Evolutionary conservation across 768 basidiomycete species (phyloP).

Genomic region (Rhizopogon vesiculosus): DNA sequence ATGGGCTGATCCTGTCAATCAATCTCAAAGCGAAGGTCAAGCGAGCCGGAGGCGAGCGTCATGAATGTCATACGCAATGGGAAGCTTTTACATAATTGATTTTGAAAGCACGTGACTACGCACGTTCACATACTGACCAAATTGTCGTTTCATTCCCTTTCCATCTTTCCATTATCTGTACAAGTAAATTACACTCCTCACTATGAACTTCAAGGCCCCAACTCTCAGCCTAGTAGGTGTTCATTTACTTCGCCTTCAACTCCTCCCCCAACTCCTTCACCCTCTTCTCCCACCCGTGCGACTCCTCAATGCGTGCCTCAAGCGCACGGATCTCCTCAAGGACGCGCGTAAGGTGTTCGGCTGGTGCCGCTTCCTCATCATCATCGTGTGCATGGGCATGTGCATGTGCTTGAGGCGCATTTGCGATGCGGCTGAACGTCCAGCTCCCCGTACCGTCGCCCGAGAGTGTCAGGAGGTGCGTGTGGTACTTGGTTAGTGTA

Average conservation of each 20-base stretch:
- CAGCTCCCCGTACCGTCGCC: conserved; percentile 71
- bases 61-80: too few relatives aligned
- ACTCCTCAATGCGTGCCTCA: conserved; percentile 19
- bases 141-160: too few relatives aligned
- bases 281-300: conserved; percentile 21
- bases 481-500: conserved; percentile 85
- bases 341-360: conserved; percentile 17
- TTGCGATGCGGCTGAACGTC: conserved; percentile 60
- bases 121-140: too few relatives aligned
- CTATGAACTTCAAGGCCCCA: too few relatives aligned
- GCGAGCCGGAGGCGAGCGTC: not conserved
- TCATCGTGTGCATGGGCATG: not conserved
- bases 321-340: conserved; percentile 23
- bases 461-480: conserved; percentile 71
- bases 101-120: too few relatives aligned
- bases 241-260: conserved; percentile 7
- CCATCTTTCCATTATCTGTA: too few relatives aligned
- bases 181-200: too few relatives aligned
- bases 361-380: not conserved
- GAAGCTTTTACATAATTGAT: too few relatives aligned
- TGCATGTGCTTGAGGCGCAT: not conserved
- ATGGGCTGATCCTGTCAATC: not conserved
- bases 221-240: too few relatives aligned
- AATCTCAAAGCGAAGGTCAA: not conserved
- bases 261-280: conserved; percentile 21